phyloP scores from a whole-genome alignment of 805 yeast species.

The Pichia scutulata region DNA sequence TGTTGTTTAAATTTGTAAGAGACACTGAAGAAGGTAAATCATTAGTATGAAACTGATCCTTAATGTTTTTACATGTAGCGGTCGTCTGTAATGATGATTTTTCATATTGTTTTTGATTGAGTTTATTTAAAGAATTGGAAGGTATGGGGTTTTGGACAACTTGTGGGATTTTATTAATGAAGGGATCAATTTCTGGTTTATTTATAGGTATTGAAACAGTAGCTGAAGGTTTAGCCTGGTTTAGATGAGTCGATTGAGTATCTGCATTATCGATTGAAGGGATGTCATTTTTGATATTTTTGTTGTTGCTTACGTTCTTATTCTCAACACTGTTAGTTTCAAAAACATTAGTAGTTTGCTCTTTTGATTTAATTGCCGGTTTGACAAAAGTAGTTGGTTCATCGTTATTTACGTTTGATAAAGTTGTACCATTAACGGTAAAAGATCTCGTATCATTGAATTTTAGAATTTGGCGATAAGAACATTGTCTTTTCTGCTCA shows the following conservation, averaged over 20 bases:
- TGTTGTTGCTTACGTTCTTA: no score
- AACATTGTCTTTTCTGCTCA: constrained; percentile 30
- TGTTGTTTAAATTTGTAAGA: not conserved
- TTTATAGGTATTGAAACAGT: not conserved
- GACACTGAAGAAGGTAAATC: not conserved
- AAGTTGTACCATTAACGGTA: constrained; percentile 15
- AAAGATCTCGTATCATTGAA: constrained; percentile 27
- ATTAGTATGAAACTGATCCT: not conserved
- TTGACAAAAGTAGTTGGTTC: not conserved
- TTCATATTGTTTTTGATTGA: not conserved
- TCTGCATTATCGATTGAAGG: not conserved
- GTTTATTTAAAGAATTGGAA: not conserved
- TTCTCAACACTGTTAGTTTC: no score
- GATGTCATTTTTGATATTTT: not conserved
- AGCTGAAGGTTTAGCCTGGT: not conserved
- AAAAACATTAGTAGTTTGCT: no score
- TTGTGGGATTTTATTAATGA: constrained; percentile 14
- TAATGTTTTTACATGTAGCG: not conserved
- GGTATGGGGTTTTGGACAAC: constrained; percentile 18
- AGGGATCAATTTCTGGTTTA: constrained; percentile 10
- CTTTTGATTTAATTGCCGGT: not conserved
- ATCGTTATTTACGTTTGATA: not conserved
- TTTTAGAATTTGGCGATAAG: constrained; percentile 29
- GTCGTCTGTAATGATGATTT: not conserved
- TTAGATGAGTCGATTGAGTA: not conserved